Evolutionary conservation across 768 basidiomycete species (phyloP).

Genomic region (Tulasnella calospora): DNA sequence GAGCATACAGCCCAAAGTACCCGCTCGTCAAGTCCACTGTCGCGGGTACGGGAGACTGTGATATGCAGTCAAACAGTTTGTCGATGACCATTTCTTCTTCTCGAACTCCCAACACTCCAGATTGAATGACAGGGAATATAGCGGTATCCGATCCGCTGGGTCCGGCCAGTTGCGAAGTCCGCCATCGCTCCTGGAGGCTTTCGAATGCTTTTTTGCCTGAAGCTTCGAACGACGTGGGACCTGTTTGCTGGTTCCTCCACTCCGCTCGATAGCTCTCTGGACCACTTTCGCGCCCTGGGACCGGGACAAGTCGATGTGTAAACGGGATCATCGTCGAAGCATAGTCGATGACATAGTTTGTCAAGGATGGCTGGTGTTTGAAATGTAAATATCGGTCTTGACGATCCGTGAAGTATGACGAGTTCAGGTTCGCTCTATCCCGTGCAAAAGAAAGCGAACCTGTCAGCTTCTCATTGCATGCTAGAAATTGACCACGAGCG

Average conservation of each 20-base stretch:
- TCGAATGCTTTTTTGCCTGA: slow-evolving; percentile 55
- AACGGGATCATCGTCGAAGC: slow-evolving; percentile 61
- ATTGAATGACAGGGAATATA: slow-evolving; percentile 81
- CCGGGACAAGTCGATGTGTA: slow-evolving; percentile 54
- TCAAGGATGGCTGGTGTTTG: slow-evolving; percentile 51
- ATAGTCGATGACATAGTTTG: slow-evolving; percentile 81
- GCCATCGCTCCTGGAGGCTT: slow-evolving; percentile 49
- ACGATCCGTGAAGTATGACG: slow-evolving; percentile 89
- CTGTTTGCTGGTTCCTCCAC: slow-evolving; percentile 62
- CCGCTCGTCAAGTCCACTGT: slow-evolving; percentile 80
- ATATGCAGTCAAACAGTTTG: slow-evolving; percentile 53
- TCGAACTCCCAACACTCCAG: slow-evolving; percentile 76
- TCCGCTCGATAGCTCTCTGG: slow-evolving; percentile 49
- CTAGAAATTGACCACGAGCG: background rate
- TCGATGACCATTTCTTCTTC: slow-evolving; percentile 72
- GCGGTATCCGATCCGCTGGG: slow-evolving; percentile 44
- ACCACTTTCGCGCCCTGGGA: slow-evolving; percentile 12
- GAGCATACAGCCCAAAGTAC: slow-evolving; percentile 82
- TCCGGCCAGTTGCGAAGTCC: slow-evolving; percentile 30
- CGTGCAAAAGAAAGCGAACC: background rate
- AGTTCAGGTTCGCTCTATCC: slow-evolving; percentile 82
- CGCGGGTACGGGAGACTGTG: slow-evolving; percentile 10
- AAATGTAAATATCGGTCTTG: slow-evolving; percentile 93
- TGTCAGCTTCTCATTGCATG: background rate
- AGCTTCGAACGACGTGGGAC: slow-evolving; percentile 65